Conservation (phyloP, 208 protist genomes). For the Leishmania braziliensis region DNA sequence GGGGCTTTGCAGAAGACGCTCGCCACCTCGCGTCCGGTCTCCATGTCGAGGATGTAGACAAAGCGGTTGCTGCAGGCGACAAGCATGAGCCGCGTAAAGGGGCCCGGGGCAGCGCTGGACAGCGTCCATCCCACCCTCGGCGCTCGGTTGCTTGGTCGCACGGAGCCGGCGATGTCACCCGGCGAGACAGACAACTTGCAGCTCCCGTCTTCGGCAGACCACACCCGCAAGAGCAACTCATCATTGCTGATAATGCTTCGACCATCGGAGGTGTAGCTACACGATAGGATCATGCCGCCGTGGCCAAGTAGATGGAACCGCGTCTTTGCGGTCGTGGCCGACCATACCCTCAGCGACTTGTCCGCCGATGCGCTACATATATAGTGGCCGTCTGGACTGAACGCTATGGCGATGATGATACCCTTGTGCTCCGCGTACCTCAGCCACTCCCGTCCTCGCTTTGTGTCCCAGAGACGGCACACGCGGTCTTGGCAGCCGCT, state of each 20-base stretch:
- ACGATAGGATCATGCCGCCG: constrained; percentile 80
- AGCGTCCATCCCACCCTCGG: constrained; percentile 79
- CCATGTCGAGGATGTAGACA: constrained; percentile 81
- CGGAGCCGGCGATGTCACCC: constrained; percentile 47
- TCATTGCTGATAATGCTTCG: constrained; percentile 90
- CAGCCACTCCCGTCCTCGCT: constrained; percentile 63
- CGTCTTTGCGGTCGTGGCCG: constrained; percentile 63
- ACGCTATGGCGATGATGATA: constrained; percentile 86
- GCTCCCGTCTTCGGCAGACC: constrained; percentile 59
- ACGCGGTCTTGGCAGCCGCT: constrained; percentile 89
- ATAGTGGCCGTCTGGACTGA: constrained; percentile 69
- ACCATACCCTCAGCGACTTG: constrained; percentile 87
- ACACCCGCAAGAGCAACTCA: constrained; percentile 77
- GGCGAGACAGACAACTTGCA: constrained; percentile 64
- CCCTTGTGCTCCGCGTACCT: constrained; percentile 74
- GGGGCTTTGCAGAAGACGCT: constrained; percentile 82
- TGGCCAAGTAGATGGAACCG: constrained; percentile 72
- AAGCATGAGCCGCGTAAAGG: constrained; percentile 70
- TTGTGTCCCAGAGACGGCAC: constrained; percentile 86
- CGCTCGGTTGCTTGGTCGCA: constrained; percentile 24
- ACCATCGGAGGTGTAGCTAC: constrained; percentile 78
- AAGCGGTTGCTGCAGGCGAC: constrained; percentile 87
- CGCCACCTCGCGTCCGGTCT: constrained; percentile 69
- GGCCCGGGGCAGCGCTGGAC: constrained; percentile 70
- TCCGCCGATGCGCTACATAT: constrained; percentile 85